Base-by-base conservation (phyloP, 345 rosid species). In the Carallia pectinifolia region DNA sequence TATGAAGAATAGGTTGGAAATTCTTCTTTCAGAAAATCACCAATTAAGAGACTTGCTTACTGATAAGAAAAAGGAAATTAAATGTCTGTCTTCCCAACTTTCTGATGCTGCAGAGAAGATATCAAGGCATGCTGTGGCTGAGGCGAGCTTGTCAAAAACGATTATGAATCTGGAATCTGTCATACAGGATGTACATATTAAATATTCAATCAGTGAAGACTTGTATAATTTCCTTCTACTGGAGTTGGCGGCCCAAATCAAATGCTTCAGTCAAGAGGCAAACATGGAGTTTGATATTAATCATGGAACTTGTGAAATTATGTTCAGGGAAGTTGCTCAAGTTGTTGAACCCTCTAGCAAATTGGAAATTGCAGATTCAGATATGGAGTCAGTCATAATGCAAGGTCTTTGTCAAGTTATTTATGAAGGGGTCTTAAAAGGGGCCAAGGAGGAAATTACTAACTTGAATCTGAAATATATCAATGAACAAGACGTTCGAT, bases 361-460 rank as follows among this genome's bases (percentile, higher is more conserved):
- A 53, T 40, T 69, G 61, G 83, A 79, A 48, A 71, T 76, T 83
- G 85, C 78, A 74, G 92, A 88, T 71, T 77, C 79, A 63, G 74
- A 81, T 63, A 33, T 85, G 31, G 89, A 85, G 72, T 82, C 87
- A 9, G 67, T 74, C 65, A 65, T 81, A 17, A 65, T 56, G 77
- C 85, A 83, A 77, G 90, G 72, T 52, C 65, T 90, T 34, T 68
- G 68, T 56, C 82, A 65, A 52, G 67, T 81, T 23, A 59, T 87
- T 64, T 81, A 72, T 60, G 71, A 66, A 77, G 92, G 81, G 77
- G 69, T 88, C 66, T 74, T 90, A 61, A 83, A 76, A 80, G 94
- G 88, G 80, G 96, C 92, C 31, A 73, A 71, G 74, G 80, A 78
- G 82, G 80, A 84, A 80, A 70, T 84, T 39, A 61, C 36, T 53